Conservation (phyloP, 306 rosid species). For the Fagus sylvatica region DNA sequence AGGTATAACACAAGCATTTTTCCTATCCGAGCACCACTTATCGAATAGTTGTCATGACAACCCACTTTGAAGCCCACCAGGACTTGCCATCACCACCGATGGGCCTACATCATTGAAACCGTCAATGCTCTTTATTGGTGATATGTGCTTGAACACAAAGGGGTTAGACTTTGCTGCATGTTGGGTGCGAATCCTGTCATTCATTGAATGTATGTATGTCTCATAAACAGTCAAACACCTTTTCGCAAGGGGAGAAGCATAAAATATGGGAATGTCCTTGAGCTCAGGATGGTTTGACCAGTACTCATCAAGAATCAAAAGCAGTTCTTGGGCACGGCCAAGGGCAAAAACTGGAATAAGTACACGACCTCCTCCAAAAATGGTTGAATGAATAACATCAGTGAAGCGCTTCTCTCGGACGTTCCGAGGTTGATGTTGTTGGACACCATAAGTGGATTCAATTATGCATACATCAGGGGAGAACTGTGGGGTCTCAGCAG, state of each 20-base stretch:
- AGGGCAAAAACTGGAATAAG: slow-evolving; percentile 91
- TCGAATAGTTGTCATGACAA: slow-evolving; percentile 87
- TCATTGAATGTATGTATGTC: slow-evolving; percentile 96
- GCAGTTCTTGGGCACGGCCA: slow-evolving; percentile 95
- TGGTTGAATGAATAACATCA: slow-evolving; percentile 81
- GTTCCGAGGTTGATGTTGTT: slow-evolving; percentile 91
- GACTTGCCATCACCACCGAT: slow-evolving; percentile 98
- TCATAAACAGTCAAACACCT: slow-evolving; percentile 88
- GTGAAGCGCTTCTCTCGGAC: slow-evolving; percentile 88
- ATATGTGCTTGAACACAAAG: slow-evolving; percentile 72
- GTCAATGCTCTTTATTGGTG: slow-evolving; percentile 84
- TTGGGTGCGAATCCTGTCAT: slow-evolving; percentile 67
- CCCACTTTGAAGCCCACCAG: slow-evolving; percentile 88
- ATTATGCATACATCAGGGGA: slow-evolving; percentile 95
- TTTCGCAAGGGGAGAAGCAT: slow-evolving; percentile 97
- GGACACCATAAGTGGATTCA: slow-evolving; percentile 92
- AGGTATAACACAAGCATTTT: slow-evolving; percentile 74
- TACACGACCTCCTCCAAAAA: slow-evolving; percentile 96
- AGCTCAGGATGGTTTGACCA: slow-evolving; percentile 96
- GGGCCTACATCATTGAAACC: slow-evolving; percentile 84
- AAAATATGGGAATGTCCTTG: slow-evolving; percentile 81
- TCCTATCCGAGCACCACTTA: slow-evolving; percentile 93
- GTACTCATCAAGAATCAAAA: slow-evolving; percentile 89
- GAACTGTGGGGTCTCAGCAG: slow-evolving; percentile 95
- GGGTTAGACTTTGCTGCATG: slow-evolving; percentile 98